Evolutionary conservation across 768 basidiomycete species (phyloP), one percentile per base, ranked within the genome.

Genomic region (Sarcodon aspratus): DNA sequence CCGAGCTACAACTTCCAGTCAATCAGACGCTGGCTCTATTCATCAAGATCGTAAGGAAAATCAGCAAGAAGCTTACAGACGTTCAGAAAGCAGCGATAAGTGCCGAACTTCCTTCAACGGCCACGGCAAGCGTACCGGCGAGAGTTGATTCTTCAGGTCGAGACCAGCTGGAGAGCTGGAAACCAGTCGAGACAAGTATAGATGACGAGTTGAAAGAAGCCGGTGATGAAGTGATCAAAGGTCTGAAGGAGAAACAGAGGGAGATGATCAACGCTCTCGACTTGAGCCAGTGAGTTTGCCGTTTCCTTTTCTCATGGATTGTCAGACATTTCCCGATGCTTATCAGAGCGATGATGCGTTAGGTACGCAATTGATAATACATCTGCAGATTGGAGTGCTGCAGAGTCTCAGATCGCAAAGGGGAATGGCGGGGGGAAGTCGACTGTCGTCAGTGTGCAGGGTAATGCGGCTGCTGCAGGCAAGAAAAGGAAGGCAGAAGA

Each of bases 241-340:
- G 56, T 49, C 65, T 78, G 54, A 63, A 68, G 32, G 82, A 85
- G 66, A 77, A 84, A 63, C 93, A 97, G 66, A 73, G 84, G 18
- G 85, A 86, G 63, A 79, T 97, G 73, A 81, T 98, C 45, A 81
- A 90, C 54, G 77, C 87, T 17, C 73, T 99, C 32, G 92, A 97
- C 67, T 66, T 97, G 51, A 78, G 73, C 66, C 84, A 85, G 92
- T 97, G 61, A 75, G 89, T 73, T 43, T 45, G 38, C 33, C 34
- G 17, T 33, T 42, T 17, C 36, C 38, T 40, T 35, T 27, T 15
- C 40, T 18, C n/a, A 21, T 36, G 42, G 33, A 42, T 21, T 21
- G 15, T 7, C 15, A n/a, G 49, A 34, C 17, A n/a, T 33, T 38
- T 44, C 12, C 27, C 40, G 31, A 33, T 51, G 10, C 31, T 36